These are phyloP conservation scores for Ochetophila trinervis DNA, from an alignment of 306 rosid genomes.

Conservation along the genomic window DNA sequence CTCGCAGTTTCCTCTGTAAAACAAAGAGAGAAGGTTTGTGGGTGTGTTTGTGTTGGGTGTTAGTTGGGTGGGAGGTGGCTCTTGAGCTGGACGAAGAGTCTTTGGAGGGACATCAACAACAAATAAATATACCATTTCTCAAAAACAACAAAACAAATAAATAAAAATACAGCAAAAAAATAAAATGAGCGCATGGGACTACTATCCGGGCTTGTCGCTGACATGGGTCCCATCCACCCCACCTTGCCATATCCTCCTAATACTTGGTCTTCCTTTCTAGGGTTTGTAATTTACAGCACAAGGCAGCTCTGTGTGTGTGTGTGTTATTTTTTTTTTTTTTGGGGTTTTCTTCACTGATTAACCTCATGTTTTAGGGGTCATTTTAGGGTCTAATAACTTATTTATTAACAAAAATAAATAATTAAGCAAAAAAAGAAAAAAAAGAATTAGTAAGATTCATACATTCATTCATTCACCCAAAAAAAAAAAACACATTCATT, in stretches of 20 bases:
- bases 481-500: too few species aligned
- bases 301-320: not conserved
- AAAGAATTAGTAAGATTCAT: too few species aligned
- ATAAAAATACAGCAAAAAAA: not conserved
- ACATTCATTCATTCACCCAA: too few species aligned
- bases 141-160: slow-evolving; percentile 20
- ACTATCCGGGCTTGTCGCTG: not conserved
- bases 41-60: slow-evolving; percentile 26
- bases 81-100: slow-evolving; percentile 49
- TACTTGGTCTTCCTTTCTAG: not conserved
- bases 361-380: too few species aligned
- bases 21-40: slow-evolving; percentile 2
- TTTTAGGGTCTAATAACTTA: not conserved
- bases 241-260: not conserved
- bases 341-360: not conserved
- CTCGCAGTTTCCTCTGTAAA: slow-evolving; percentile 36
- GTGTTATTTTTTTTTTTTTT: not conserved
- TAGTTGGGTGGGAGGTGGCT: slow-evolving; percentile 47
- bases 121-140: not conserved
- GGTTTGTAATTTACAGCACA: not conserved
- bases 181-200: slow-evolving; percentile 5
- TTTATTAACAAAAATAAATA: too few species aligned
- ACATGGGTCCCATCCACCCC: slow-evolving; percentile 13
- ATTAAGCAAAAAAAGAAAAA: too few species aligned
- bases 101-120: slow-evolving; percentile 19